Conservation (phyloP, 305 asterid genomes). For the Solanum hybrid region DNA sequence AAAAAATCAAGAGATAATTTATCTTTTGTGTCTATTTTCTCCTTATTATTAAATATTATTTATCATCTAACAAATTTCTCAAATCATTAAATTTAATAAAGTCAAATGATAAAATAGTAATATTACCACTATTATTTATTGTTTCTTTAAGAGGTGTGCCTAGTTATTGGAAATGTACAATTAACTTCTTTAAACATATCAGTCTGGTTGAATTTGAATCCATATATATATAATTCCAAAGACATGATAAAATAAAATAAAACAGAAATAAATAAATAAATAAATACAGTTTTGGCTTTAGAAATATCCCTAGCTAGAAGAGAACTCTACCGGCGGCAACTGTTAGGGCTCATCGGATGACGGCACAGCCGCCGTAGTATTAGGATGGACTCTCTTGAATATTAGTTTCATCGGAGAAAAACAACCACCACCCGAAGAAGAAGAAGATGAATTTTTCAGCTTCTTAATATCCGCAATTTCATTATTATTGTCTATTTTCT, state of each 20-base stretch:
- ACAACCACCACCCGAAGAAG: background rate
- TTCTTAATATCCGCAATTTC: background rate
- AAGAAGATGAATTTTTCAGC: background rate
- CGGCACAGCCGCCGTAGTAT: background rate
- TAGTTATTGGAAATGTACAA: no score
- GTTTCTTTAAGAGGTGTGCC: no score
- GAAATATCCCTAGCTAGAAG: background rate
- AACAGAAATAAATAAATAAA: background rate
- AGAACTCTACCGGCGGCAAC: background rate
- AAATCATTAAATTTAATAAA: no score
- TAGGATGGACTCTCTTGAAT: constrained; percentile 6
- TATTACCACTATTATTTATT: no score
- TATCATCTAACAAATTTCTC: no score
- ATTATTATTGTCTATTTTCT: background rate
- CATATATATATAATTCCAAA: background rate
- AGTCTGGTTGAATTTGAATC: background rate
- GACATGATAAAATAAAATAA: background rate
- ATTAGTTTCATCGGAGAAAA: background rate
- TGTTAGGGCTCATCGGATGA: background rate
- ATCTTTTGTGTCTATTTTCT: no score
- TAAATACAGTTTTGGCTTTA: background rate
- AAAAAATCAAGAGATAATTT: no score
- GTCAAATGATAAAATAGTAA: no score
- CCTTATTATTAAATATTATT: no score
- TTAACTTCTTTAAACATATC: background rate